Base-by-base conservation (phyloP, 2,329 filamentous ascomycete species). In the Diaporthe batatas region DNA sequence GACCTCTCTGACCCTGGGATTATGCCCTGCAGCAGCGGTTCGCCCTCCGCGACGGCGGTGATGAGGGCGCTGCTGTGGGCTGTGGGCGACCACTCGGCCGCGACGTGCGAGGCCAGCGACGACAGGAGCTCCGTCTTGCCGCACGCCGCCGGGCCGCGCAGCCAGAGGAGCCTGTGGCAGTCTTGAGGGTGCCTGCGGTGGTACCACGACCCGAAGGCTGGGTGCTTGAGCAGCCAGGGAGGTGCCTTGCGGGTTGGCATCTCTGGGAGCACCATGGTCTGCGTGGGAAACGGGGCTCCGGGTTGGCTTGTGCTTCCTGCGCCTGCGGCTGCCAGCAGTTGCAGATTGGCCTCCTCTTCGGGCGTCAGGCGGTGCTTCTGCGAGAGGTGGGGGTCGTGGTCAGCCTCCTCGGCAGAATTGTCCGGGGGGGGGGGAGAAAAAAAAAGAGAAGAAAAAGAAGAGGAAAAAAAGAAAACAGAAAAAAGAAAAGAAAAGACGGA, bases 191-290 rank as follows among this genome's bases (percentile, higher is more conserved):
- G 75, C 18, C 64, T 76, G 3, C 79, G 77, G 57, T 79, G 78
- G 67, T 80, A 77, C 80, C 80, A 81, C 0, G 78, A 71, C 8
- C 77, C 75, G 55, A 82, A 81, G 34, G 78, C 78, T 21, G 78
- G 76, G 18, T 81, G 64, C 34, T 80, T 77, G 70, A 80, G 79
- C 23, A 81, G 76, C 80, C 80, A 82, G 6, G 78, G 76, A 54
- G 79, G 79, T 1, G 78, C 81, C 0, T 77, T 79, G 6, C 78
- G 80, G 58, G 80, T 78, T 1, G 77, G 62, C 7, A 16, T 39
- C 7, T 76, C 2, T 72, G 72, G 6, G 74, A 49, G 6, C 74
- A 75, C 10, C 75, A 71, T 7, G 71, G 29, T n/a, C 73, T 18
- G 12, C 51, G 23, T 23, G 6, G 36, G 23, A 6, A 21, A 18